Base-by-base conservation (phyloP, 2,329 filamentous ascomycete genomes). In the Exophiala lecanii-corni region DNA sequence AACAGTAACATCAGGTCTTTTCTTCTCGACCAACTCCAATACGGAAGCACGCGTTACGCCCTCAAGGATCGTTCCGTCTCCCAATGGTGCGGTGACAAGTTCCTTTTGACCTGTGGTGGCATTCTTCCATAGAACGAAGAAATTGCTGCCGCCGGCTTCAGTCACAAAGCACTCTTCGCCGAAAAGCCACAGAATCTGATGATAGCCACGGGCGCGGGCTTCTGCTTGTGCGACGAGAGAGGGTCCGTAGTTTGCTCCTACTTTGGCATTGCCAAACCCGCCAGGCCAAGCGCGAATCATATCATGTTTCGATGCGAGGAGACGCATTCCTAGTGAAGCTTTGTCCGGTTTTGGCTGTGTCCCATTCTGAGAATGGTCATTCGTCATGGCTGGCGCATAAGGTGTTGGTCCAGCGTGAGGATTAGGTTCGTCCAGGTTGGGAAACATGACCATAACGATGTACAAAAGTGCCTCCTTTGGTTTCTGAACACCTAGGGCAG, bases 171-270 rank as follows among this genome's bases (percentile, higher is more conserved):
- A 78, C 55, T 91, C 75, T 30, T 78, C 65, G 1, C 88, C 88
- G 59, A 94, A 92, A 38, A 96, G 75, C 89, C 89, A 96, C n/a
- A 96, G 76, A 43, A 96, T 84, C 73, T 96, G 91, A 60, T 91
- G 79, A 66, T 81, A 96, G 0, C 91, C 89, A 30, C 77, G 69
- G 9, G 69, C 70, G 43, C 81, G 71, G 2, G 89, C 89, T 63
- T 89, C 84, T 13, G 75, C 75, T 36, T 89, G 89, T 3, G 87
- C 86, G 41, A 87, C 73, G 41, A 96, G 74, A 15, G 79, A 82
- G 13, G 89, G 89, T 0, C 89, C 89, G 64, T 95, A 96, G 72
- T 95, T 96, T 49, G 89, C 89, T 41, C 89, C 89, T 23, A 96
- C 78, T 69, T 96, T 96, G 48, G 89, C 88, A 60, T 84, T 89